These are phyloP conservation scores for Phlyctochytrium arcticum DNA, from an alignment of 192 early-diverging fungal species.

Conservation along the genomic window DNA sequence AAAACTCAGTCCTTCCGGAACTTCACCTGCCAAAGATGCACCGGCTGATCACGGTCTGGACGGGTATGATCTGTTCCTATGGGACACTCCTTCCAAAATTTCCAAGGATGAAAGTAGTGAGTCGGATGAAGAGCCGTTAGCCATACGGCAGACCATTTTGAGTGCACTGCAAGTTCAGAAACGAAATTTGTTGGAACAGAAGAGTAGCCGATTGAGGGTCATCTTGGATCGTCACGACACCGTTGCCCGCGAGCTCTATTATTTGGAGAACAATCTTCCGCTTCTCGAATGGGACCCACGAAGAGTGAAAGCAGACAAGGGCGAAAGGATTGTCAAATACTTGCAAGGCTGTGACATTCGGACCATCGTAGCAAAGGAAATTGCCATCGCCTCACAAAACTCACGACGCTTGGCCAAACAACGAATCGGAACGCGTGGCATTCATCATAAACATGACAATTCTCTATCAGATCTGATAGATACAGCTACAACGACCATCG, in stretches of 20 bases:
- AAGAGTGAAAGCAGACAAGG: conserved; percentile 45
- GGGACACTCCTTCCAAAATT: not conserved
- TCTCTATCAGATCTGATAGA: conserved; percentile 3
- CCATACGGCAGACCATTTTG: conserved; percentile 9
- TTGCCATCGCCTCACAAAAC: not conserved
- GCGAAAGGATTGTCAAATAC: conserved; percentile 48
- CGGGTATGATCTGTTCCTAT: too few relatives aligned
- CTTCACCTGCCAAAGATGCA: too few relatives aligned
- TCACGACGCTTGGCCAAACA: not conserved
- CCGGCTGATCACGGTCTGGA: too few relatives aligned
- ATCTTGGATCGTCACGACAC: conserved; percentile 51
- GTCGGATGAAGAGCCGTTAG: conserved; percentile 8
- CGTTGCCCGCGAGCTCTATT: conserved; percentile 53
- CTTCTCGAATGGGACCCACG: conserved; percentile 51
- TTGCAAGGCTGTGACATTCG: conserved; percentile 12
- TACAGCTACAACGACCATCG: not conserved
- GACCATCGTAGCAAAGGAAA: not conserved
- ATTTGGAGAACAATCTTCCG: conserved; percentile 49
- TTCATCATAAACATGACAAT: not conserved
- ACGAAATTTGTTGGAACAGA: conserved; percentile 26
- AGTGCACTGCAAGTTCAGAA: conserved; percentile 46
- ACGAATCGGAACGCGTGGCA: not conserved
- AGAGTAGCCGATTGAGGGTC: conserved; percentile 37
- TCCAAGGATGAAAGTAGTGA: not conserved
- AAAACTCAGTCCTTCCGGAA: too few relatives aligned